Evolutionary conservation across 1,139 yeast species (phyloP), one percentile per base, ranked within the genome.

Genomic region (Starmera stellimalicola): DNA sequence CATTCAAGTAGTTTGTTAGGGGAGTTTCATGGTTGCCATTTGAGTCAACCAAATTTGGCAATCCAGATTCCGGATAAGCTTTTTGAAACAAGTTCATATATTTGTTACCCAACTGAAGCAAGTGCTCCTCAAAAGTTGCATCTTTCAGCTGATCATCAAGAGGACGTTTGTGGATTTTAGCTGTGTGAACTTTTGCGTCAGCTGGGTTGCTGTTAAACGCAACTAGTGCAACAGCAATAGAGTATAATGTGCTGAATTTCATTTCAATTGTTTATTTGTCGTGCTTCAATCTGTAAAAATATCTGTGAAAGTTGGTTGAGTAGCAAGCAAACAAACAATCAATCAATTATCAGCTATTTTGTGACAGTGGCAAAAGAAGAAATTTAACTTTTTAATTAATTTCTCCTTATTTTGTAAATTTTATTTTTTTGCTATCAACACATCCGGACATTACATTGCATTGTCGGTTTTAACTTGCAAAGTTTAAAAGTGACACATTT

Each of bases 1-100:
- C 96, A 57, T 91, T 88, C 63, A 83, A 64, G 60, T 88, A 91
- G 65, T 91, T 87, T 47, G 91, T 78, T 57, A 91, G 72, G 7
- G 97, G 97, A 32, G 83, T 70, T 40, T 79, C 80, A 50, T 74
- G 81, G 33, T 68, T 71, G 23, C 51, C 55, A 18, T 48, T 44
- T 22, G 42, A 43, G 35, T 56, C 52, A 27, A 65, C 58, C 11
- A 26, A 32, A 44, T 71, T 65, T 19, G 80, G 77, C 31, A 68
- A 58, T 50, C 54, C 44, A 36, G 52, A 43, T 26, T 57, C 62
- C 25, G 65, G 60, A 43, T 57, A 55, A 24, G 65, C 63, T 32
- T 62, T 65, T 51, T 70, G 66, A 60, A 65, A 80, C 34, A 68
- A 54, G 37, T 68, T 63, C 45, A 79, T 54, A 58, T 85, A 87